Evolutionary conservation across 2,329 filamentous ascomycete genomes (phyloP).

Genomic region (Ambrosiella beaveri): DNA sequence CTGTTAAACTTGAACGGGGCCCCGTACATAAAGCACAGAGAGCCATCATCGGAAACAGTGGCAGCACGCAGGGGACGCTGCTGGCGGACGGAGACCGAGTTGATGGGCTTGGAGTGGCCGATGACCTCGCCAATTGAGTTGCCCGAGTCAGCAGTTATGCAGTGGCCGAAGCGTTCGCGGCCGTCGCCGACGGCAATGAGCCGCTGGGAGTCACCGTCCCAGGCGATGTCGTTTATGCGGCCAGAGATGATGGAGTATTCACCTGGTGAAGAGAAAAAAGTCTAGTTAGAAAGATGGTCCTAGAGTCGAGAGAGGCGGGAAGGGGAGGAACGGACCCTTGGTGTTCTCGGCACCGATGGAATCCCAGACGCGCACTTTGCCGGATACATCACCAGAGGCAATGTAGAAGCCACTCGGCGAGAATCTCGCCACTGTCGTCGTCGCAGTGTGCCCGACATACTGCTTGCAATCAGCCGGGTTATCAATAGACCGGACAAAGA

Average conservation of each 20-base stretch:
- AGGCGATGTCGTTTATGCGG: slow-evolving; percentile 88
- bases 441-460: slow-evolving; percentile 77
- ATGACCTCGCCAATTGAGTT: slow-evolving; percentile 91
- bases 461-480: slow-evolving; percentile 69
- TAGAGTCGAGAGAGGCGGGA: neutral
- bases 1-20: slow-evolving; percentile 90
- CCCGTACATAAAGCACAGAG: slow-evolving; percentile 81
- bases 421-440: slow-evolving; percentile 86
- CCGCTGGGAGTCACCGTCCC: slow-evolving; percentile 92
- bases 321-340: slow-evolving; percentile 34
- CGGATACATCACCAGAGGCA: slow-evolving; percentile 75
- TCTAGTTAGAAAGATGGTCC: neutral
- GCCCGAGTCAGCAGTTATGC: slow-evolving; percentile 86
- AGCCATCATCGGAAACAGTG: slow-evolving; percentile 79
- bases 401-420: slow-evolving; percentile 89
- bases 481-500: slow-evolving; percentile 92
- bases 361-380: slow-evolving; percentile 84
- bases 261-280: slow-evolving; percentile 23
- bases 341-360: slow-evolving; percentile 68
- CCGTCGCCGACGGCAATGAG: slow-evolving; percentile 94
- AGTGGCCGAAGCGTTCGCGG: slow-evolving; percentile 82
- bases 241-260: slow-evolving; percentile 92
- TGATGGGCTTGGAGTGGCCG: slow-evolving; percentile 81
- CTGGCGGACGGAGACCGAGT: slow-evolving; percentile 74
- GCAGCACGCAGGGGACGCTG: slow-evolving; percentile 82